phyloP scores from a whole-genome alignment of 306 rosid genomes.

The Malus sieversii region DNA sequence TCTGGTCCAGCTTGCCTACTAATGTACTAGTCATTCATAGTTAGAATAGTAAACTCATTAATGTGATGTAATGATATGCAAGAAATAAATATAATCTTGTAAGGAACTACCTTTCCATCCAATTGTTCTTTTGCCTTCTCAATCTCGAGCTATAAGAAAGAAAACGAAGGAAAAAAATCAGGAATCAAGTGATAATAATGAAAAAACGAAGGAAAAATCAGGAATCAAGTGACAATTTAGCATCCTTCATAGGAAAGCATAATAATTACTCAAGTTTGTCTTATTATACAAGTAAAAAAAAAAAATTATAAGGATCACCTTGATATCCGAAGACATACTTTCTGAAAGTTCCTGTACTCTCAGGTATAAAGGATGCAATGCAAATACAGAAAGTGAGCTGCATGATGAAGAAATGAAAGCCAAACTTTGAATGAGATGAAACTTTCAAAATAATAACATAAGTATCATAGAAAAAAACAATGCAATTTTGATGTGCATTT shows the following conservation, averaged over 20 bases:
- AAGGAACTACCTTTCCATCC: slow-evolving; percentile 67
- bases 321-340: slow-evolving; percentile 64
- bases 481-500: neutral
- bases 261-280: neutral
- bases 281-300: neutral
- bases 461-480: neutral
- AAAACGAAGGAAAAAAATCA: neutral
- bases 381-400: slow-evolving; percentile 96
- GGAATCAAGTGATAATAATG: neutral
- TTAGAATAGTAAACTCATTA: neutral
- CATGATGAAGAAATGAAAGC: slow-evolving; percentile 14
- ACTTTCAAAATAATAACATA: neutral
- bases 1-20: neutral
- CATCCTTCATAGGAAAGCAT: neutral
- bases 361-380: slow-evolving; percentile 89
- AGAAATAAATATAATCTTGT: slow-evolving; percentile 9
- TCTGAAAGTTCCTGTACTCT: slow-evolving; percentile 85
- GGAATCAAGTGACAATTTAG: slow-evolving; percentile 2
- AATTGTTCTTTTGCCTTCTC: slow-evolving; percentile 59
- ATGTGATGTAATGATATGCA: slow-evolving; percentile 4
- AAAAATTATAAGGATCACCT: slow-evolving; percentile 33
- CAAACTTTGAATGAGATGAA: slow-evolving; percentile 12
- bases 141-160: slow-evolving; percentile 59
- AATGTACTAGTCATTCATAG: neutral
- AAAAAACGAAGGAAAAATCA: neutral